Conservation (phyloP, 2,329 filamentous ascomycete genomes). For the Phaeosphaeriaceae sp. region DNA sequence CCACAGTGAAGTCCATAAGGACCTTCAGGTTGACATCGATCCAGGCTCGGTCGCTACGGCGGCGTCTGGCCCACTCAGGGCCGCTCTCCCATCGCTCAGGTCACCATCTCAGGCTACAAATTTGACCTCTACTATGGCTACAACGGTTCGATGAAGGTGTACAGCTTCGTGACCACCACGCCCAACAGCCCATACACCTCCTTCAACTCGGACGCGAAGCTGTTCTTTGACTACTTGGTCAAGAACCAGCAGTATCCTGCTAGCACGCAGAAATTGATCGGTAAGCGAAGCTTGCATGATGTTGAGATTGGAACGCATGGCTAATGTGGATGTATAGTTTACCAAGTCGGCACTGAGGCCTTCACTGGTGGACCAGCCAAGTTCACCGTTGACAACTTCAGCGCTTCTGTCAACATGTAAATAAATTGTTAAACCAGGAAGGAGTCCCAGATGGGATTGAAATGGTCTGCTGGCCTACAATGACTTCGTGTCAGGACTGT, state of each 20-base stretch:
- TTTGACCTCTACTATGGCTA: slow-evolving; percentile 66
- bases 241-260: slow-evolving; percentile 51
- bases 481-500: background rate
- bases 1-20: background rate
- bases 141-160: slow-evolving; percentile 66
- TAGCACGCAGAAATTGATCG: slow-evolving; percentile 15
- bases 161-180: slow-evolving; percentile 58
- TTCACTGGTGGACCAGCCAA: slow-evolving; percentile 18
- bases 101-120: slow-evolving; percentile 58
- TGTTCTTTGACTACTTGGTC: slow-evolving; percentile 64
- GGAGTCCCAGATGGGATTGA: background rate
- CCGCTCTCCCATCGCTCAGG: slow-evolving; percentile 11
- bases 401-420: slow-evolving; percentile 2
- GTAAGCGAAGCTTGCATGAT: slow-evolving; percentile 5
- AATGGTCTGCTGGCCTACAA: background rate
- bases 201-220: slow-evolving; percentile 63
- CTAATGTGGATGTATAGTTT: slow-evolving; percentile 5
- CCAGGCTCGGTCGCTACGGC: slow-evolving; percentile 61
- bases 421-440: background rate
- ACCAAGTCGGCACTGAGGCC: slow-evolving; percentile 16
- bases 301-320: background rate
- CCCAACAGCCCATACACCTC: background rate
- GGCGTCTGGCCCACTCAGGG: slow-evolving; percentile 43
- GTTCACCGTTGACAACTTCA: slow-evolving; percentile 10
- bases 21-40: background rate